Evolutionary conservation across 306 rosid species (phyloP).

Genomic region (Cicer cuneatum): DNA sequence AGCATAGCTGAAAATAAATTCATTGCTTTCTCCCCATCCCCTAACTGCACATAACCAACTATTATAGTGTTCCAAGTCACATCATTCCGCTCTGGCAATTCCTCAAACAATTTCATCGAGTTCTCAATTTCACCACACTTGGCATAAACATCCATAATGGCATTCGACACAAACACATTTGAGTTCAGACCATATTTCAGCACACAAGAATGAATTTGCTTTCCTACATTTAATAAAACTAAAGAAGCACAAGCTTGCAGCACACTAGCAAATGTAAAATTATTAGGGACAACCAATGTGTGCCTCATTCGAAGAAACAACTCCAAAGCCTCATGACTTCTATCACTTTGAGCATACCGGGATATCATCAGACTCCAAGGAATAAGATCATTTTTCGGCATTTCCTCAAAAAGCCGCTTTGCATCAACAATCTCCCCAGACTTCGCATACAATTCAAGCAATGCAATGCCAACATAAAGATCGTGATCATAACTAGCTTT

Average conservation of each 20-base stretch:
- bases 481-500: constrained; percentile 8
- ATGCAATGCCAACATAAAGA: constrained; percentile 19
- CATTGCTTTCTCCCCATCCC: constrained; percentile 25
- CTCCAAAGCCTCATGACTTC: constrained; percentile 3
- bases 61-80: constrained; percentile 21
- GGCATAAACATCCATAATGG: constrained; percentile 23
- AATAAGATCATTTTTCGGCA: constrained; percentile 19
- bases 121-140: constrained; percentile 23
- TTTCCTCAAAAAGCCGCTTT: constrained; percentile 7
- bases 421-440: constrained; percentile 13
- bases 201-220: constrained; percentile 19
- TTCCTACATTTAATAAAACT: constrained; percentile 1
- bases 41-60: constrained; percentile 17
- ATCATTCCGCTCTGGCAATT: constrained; percentile 19
- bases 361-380: constrained; percentile 23
- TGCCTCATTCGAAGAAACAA: constrained; percentile 26
- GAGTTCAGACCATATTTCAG: constrained; percentile 13
- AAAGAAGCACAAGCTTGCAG: constrained; percentile 22
- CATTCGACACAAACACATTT: constrained; percentile 17
- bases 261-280: constrained; percentile 31
- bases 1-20: constrained; percentile 7
- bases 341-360: constrained; percentile 9
- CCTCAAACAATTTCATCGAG: constrained; percentile 18
- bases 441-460: constrained; percentile 14
- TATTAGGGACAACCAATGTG: constrained; percentile 14